Evolutionary conservation across 768 basidiomycete species (phyloP), one percentile per base, ranked within the genome.

Genomic region (Suillus lakei): DNA sequence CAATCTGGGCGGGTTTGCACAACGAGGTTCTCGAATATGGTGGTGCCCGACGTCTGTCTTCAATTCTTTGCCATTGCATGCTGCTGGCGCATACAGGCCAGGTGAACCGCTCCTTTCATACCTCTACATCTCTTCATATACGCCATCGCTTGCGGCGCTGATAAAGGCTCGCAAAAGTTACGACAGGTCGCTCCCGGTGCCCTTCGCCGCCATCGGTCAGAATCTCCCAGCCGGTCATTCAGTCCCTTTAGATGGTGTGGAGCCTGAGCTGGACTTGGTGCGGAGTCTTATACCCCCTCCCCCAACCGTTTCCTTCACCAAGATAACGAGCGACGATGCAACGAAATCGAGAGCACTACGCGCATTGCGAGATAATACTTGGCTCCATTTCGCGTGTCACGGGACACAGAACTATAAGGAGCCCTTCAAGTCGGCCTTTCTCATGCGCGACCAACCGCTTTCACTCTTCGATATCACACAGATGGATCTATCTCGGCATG

Each of bases 371-470:
- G 9, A 36, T 12, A 50, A 69, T 50, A 12, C 39, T 1, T 72
- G 68, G 70, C 61, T 67, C 13, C 72, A 73, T 55, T 63, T 73
- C 30, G 62, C 70, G 3, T 72, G 71, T 32, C 71, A 73, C 44
- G 70, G 66, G 2, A 48, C 12, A 12, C 65, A 66, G 23, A 46
- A 60, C 8, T 10, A n/a, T 1, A 23, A 9, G 2, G 58, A 67
- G 15, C 71, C 72, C 6, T 69, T 72, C 46, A 30, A 69, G 0
- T 66, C 54, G 12, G 41, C 28, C 34, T 54, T 66, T 44, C 50
- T 54, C 2, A 62, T 62, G 61, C 18, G 48, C 2, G 54, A 63
- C 30, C 16, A 56, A 1, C 54, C 46, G n/a, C 51, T 63, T 15
- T 56, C 53, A 2, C 43, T 66, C 4, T n/a, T 63, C 21, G 61